Conservation (phyloP, 2,329 filamentous ascomycete species). For the Fusarium dlaminii region DNA sequence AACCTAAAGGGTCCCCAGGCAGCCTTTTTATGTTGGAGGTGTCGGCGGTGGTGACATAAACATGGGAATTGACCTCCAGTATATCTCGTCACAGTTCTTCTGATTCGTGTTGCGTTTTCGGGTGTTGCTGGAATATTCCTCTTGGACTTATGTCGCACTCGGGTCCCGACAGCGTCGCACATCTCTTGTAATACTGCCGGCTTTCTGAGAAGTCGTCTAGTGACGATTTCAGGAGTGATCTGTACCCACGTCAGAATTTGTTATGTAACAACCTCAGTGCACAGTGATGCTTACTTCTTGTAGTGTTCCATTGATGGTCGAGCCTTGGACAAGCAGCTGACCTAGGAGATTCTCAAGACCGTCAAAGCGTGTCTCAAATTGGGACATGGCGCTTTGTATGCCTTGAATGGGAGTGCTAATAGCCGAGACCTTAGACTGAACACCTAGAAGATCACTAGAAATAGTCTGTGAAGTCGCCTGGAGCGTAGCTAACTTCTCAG, state of each 20-base stretch:
- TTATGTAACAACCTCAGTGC: rapidly evolving
- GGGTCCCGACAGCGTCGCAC: neutral
- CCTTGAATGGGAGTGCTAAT: rapidly evolving
- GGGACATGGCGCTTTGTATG: rapidly evolving
- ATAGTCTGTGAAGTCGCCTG: neutral
- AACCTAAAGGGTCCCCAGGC: rapidly evolving
- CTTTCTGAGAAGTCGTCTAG: neutral
- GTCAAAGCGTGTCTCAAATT: neutral
- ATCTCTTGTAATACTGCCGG: neutral
- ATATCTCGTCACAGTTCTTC: rapidly evolving
- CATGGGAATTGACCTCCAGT: neutral
- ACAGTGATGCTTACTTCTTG: neutral
- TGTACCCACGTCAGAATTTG: neutral
- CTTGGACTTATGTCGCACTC: rapidly evolving
- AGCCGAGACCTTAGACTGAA: neutral
- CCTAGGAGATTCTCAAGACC: rapidly evolving
- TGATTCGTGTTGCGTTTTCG: neutral
- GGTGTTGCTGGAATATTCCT: rapidly evolving
- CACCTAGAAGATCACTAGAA: neutral
- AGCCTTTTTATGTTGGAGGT: rapidly evolving
- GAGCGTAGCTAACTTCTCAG: neutral
- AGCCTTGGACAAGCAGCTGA: neutral
- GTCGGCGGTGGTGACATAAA: neutral
- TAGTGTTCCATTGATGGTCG: neutral
- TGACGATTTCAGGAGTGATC: neutral